These are phyloP conservation scores for Triticum monococcum DNA, from an alignment of 176 grass and related monocot species.

Conservation along the genomic window DNA sequence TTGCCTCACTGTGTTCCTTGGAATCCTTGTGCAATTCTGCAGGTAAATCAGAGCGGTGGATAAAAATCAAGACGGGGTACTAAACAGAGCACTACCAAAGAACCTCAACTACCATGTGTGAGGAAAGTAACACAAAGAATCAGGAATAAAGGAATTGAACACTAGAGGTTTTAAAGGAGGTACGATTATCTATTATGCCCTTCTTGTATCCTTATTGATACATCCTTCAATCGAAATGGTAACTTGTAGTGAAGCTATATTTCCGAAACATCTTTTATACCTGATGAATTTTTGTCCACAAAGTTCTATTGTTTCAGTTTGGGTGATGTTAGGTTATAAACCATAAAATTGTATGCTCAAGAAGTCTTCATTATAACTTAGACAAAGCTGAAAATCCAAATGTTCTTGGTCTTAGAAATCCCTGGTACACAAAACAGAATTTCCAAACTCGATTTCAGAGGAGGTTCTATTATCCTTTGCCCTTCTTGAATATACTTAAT, in stretches of 20 bases:
- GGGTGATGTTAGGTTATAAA: neutral
- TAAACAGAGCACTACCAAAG: neutral
- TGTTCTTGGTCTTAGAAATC: neutral
- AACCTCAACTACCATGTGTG: neutral
- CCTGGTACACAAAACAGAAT: neutral
- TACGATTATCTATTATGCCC: neutral
- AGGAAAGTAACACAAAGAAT: neutral
- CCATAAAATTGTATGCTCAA: neutral
- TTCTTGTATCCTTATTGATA: neutral
- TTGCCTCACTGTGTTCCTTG: conserved; percentile 33
- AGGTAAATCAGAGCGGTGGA: neutral
- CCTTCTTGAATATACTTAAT: neutral
- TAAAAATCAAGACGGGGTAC: neutral
- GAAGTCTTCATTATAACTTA: neutral
- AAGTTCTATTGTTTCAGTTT: neutral
- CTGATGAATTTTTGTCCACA: neutral
- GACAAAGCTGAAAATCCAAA: neutral
- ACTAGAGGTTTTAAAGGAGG: neutral
- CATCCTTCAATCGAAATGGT: neutral
- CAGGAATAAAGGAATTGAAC: neutral
- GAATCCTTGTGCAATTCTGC: conserved; percentile 30
- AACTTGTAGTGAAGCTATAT: neutral
- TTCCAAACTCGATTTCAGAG: neutral
- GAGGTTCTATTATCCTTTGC: neutral
- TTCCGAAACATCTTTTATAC: neutral